Evolutionary conservation across 1,284 basidiomycete species (phyloP).

Genomic region (Microbotryum scabiosae): DNA sequence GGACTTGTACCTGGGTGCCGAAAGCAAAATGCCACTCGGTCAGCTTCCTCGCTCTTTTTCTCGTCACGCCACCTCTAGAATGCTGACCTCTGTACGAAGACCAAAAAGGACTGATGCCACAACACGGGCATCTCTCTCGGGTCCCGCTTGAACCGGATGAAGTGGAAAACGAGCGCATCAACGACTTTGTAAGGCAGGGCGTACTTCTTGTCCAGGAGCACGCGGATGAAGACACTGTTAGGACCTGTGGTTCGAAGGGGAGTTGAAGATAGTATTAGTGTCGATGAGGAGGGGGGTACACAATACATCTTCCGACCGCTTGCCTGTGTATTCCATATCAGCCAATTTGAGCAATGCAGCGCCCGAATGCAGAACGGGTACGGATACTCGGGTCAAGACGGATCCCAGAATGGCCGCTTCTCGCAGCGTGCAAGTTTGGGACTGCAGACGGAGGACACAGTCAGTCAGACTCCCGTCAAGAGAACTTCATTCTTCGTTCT

Average conservation of each 20-base stretch:
- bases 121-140: slow-evolving; percentile 73
- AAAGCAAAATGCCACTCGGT: not conserved
- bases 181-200: slow-evolving; percentile 97
- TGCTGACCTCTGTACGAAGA: slow-evolving; percentile 81
- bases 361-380: slow-evolving; percentile 92
- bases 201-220: slow-evolving; percentile 96
- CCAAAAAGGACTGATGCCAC: slow-evolving; percentile 95
- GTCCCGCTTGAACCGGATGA: slow-evolving; percentile 68
- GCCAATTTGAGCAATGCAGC: slow-evolving; percentile 88
- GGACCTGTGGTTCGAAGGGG: slow-evolving; percentile 52
- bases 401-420: slow-evolving; percentile 94
- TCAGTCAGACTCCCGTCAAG: no score
- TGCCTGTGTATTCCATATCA: slow-evolving; percentile 91
- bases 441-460: slow-evolving; percentile 39
- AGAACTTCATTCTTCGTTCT: not conserved
- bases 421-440: slow-evolving; percentile 72
- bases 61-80: not conserved
- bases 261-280: not conserved
- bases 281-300: not conserved
- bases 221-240: slow-evolving; percentile 93
- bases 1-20: slow-evolving; percentile 66
- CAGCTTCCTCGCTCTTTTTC: not conserved
- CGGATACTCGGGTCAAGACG: slow-evolving; percentile 80
- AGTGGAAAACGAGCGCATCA: slow-evolving; percentile 96
- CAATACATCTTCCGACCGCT: slow-evolving; percentile 13